phyloP scores from a whole-genome alignment of 441 rosid genomes.

The Syzygium syzygioides region DNA sequence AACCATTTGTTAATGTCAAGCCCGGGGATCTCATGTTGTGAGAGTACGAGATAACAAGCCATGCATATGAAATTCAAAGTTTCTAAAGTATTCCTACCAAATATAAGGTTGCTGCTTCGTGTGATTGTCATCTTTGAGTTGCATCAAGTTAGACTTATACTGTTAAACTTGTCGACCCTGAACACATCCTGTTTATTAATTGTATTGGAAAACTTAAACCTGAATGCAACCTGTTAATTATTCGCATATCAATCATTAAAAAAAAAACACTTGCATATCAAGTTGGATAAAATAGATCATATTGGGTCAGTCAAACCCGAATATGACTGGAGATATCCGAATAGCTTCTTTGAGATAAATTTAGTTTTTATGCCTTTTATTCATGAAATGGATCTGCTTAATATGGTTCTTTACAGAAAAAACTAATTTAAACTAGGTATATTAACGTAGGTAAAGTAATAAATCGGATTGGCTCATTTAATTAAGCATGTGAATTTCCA shows the following conservation, averaged over 20 bases:
- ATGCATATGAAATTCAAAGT: neutral
- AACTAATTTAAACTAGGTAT: neutral
- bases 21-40: neutral
- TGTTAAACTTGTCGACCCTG: neutral
- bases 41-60: neutral
- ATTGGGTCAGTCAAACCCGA: neutral
- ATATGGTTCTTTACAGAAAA: neutral
- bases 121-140: neutral
- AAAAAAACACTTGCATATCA: neutral
- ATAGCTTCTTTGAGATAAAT: neutral
- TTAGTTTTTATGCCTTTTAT: neutral
- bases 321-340: neutral
- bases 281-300: neutral
- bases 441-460: neutral
- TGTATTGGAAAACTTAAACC: neutral
- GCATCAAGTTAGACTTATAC: neutral
- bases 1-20: neutral
- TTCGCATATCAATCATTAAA: neutral
- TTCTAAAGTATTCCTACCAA: neutral
- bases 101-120: neutral
- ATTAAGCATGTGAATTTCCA: neutral
- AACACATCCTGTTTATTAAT: neutral
- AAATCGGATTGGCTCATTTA: neutral
- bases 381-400: neutral
- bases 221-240: neutral